phyloP scores from a whole-genome alignment of 805 yeast genomes.

The Kockiozyma suomiensis region DNA sequence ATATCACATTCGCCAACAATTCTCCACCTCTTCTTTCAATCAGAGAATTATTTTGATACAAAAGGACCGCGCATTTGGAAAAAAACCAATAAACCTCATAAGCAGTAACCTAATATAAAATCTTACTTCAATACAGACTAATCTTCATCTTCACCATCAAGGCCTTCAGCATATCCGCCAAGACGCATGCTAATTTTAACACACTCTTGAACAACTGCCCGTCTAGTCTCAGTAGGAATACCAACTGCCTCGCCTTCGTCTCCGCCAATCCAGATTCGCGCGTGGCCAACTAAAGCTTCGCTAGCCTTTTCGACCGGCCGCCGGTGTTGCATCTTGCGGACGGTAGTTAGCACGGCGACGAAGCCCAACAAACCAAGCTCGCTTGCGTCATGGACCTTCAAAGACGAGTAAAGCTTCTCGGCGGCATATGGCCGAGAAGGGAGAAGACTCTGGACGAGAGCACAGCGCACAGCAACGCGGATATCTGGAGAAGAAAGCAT shows the following conservation, averaged over 20 bases:
- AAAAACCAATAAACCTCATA: too few relatives aligned
- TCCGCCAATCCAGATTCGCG: slow-evolving; percentile 44
- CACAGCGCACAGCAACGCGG: slow-evolving; percentile 38
- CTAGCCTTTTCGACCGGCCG: slow-evolving; percentile 25
- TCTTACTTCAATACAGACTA: slow-evolving; percentile 12
- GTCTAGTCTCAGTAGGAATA: slow-evolving; percentile 36
- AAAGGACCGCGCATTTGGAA: too few relatives aligned
- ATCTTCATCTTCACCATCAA: slow-evolving; percentile 30
- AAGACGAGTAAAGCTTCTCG: slow-evolving; percentile 25
- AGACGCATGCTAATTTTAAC: slow-evolving; percentile 39
- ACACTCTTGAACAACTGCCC: slow-evolving; percentile 41
- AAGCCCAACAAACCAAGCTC: slow-evolving; percentile 42
- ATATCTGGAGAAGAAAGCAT: slow-evolving; percentile 36
- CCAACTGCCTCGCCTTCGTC: slow-evolving; percentile 40
- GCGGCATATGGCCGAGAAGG: slow-evolving; percentile 31
- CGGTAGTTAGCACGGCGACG: slow-evolving; percentile 37
- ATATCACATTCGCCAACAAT: not conserved
- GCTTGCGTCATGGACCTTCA: slow-evolving; percentile 24
- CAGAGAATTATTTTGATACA: too few relatives aligned
- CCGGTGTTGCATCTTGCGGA: slow-evolving; percentile 29
- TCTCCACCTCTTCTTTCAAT: too few relatives aligned
- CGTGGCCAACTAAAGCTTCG: slow-evolving; percentile 23
- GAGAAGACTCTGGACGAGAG: slow-evolving; percentile 33
- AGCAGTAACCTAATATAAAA: too few relatives aligned
- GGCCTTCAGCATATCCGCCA: slow-evolving; percentile 38